These are phyloP conservation scores for Talaromyces sp. DNA, from an alignment of 2,329 filamentous ascomycete genomes.

Conservation along the genomic window DNA sequence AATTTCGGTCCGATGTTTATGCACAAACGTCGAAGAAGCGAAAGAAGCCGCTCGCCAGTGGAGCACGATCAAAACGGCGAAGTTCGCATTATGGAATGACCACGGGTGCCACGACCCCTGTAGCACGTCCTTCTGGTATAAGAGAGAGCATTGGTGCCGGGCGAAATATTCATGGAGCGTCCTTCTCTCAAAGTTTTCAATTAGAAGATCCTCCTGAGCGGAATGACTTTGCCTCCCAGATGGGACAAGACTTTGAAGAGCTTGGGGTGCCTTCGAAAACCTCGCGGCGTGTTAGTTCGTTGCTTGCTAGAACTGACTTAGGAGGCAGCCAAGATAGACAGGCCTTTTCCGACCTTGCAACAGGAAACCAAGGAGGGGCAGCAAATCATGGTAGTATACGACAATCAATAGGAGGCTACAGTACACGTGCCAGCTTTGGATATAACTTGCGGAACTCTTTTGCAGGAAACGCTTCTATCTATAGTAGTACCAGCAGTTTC, in stretches of 20 bases:
- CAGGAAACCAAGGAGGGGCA: constrained; percentile 38
- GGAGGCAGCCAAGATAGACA: constrained; percentile 78
- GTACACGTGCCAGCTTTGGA: constrained; percentile 60
- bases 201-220: constrained; percentile 55
- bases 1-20: constrained; percentile 68
- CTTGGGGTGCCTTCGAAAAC: constrained; percentile 57
- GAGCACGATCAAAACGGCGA: constrained; percentile 63
- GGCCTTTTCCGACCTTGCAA: constrained; percentile 70
- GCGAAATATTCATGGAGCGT: constrained; percentile 40
- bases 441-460: constrained; percentile 55
- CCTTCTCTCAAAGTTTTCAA: constrained; percentile 33
- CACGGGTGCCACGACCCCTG: constrained; percentile 74
- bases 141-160: constrained; percentile 72
- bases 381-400: constrained; percentile 50
- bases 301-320: constrained; percentile 81
- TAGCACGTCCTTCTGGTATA: constrained; percentile 59
- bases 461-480: constrained; percentile 45
- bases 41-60: constrained; percentile 53
- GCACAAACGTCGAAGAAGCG: constrained; percentile 41
- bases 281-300: constrained; percentile 82
- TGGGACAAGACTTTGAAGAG: constrained; percentile 64
- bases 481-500: constrained; percentile 57
- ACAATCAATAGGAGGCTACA: constrained; percentile 69
- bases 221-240: constrained; percentile 60
- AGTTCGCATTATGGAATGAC: constrained; percentile 61